Percentiles rank a stretch among this genome's conserved stretches.
Evolutionary conservation across 2,329 filamentous ascomycete genomes (phyloP).

Genomic region (Truncatella angustata): DNA sequence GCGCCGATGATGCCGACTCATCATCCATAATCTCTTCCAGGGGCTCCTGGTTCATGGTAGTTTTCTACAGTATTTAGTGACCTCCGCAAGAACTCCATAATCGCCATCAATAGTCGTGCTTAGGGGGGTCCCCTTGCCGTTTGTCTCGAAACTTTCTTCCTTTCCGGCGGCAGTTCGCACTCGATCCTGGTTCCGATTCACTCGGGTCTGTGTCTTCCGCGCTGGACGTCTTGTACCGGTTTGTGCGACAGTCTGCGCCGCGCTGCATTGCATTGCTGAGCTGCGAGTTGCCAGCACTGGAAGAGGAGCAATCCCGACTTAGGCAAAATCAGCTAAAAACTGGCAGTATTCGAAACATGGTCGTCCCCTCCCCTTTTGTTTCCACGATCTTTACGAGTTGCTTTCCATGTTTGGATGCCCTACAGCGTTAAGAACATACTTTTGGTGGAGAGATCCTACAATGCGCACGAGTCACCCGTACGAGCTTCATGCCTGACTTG

Average conservation of each 20-base stretch:
- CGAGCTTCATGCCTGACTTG: slow-evolving; percentile 12
- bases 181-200: background rate
- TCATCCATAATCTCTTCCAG: background rate
- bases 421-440: slow-evolving; percentile 20
- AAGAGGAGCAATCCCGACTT: no score
- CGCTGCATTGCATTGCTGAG: background rate
- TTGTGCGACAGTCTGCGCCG: background rate
- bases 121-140: no score
- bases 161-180: background rate
- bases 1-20: background rate
- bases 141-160: background rate
- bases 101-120: no score
- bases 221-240: background rate
- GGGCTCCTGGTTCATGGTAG: background rate
- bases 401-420: slow-evolving; percentile 19
- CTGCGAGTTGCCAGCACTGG: background rate
- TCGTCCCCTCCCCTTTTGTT: slow-evolving; percentile 8
- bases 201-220: background rate
- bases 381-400: slow-evolving; percentile 27
- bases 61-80: no score
- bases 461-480: slow-evolving; percentile 17
- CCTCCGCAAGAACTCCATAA: no score
- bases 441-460: slow-evolving; percentile 19
- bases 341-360: background rate
- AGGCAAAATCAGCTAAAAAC: background rate